Evolutionary conservation across 1,139 yeast genomes (phyloP).

Genomic region (Yamadazyma siamensis): DNA sequence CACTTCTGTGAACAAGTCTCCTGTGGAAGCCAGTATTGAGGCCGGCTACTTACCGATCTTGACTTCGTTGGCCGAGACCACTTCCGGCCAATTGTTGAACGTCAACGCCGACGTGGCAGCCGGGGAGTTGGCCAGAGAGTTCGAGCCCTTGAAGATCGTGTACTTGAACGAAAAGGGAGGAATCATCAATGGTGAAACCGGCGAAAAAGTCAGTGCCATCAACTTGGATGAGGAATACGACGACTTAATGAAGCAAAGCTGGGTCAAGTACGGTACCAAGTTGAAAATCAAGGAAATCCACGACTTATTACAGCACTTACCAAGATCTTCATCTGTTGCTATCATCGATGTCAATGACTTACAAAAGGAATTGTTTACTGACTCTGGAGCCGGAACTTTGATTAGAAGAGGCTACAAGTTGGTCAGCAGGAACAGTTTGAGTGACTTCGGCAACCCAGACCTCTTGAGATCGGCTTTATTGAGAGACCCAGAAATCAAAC

Average conservation of each 20-base stretch:
- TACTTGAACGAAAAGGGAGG: constrained; percentile 98
- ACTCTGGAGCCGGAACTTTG: constrained; percentile 98
- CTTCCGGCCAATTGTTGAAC: constrained; percentile 92
- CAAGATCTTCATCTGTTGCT: constrained; percentile 96
- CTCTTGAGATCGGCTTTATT: constrained; percentile 70
- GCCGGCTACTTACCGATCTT: constrained; percentile 96
- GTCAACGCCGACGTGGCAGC: constrained; percentile 99
- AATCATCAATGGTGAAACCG: constrained; percentile 85
- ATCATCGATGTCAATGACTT: constrained; percentile 91
- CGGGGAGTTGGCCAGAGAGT: constrained; percentile 93
- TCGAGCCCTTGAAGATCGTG: constrained; percentile 94
- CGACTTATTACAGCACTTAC: constrained; percentile 88
- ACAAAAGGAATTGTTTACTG: constrained; percentile 96
- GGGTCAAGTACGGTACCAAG: constrained; percentile 99
- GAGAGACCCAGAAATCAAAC: constrained; percentile 70
- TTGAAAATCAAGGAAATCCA: constrained; percentile 94
- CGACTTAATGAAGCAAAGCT: constrained; percentile 81
- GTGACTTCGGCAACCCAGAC: constrained; percentile 75
- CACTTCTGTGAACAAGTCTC: constrained; percentile 78
- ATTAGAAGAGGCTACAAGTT: constrained; percentile 96
- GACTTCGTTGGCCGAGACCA: constrained; percentile 94
- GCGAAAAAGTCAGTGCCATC: constrained; percentile 84
- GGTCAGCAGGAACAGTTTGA: constrained; percentile 62
- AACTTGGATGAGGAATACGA: constrained; percentile 96
- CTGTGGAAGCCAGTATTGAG: constrained; percentile 91